Conservation (phyloP, 2,329 filamentous ascomycete species). For the Microdochium bolleyi region DNA sequence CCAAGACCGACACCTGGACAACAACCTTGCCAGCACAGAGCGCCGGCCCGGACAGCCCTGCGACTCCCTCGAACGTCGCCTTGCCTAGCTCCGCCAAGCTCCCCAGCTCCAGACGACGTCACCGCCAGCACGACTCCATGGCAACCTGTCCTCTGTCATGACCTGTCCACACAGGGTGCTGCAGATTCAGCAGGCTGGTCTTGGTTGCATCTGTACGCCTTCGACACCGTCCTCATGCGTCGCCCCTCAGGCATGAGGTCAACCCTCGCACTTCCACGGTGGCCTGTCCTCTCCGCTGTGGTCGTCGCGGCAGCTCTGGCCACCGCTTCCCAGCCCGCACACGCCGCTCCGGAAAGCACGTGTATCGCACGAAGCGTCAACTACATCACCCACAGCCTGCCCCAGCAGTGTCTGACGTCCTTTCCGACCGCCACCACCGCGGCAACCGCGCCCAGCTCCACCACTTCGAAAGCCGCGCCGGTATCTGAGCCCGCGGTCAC, state of each 20-base stretch:
- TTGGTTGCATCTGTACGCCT: background rate
- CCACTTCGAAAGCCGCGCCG: conserved; percentile 9
- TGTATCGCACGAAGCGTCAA: conserved; percentile 63
- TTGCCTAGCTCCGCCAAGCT: background rate
- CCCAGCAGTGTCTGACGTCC: conserved; percentile 67
- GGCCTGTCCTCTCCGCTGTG: background rate
- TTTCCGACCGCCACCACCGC: conserved; percentile 13
- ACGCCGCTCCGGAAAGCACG: conserved; percentile 18
- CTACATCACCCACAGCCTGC: conserved; percentile 72
- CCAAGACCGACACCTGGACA: too few relatives aligned
- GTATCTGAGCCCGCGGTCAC: conserved; percentile 7
- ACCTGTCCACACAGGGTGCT: background rate
- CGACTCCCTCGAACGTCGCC: background rate
- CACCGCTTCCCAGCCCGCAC: background rate
- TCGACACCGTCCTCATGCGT: background rate
- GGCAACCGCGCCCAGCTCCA: conserved; percentile 7
- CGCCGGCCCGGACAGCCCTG: background rate
- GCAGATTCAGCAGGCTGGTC: background rate
- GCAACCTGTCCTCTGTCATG: background rate
- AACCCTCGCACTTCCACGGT: background rate
- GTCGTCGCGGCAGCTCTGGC: background rate
- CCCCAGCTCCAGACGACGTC: background rate
- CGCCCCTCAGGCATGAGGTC: background rate
- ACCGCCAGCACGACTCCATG: background rate
- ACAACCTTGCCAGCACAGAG: too few relatives aligned